These are phyloP conservation scores for Penicillium soppii DNA, from an alignment of 495 filamentous ascomycete species.

Conservation along the genomic window DNA sequence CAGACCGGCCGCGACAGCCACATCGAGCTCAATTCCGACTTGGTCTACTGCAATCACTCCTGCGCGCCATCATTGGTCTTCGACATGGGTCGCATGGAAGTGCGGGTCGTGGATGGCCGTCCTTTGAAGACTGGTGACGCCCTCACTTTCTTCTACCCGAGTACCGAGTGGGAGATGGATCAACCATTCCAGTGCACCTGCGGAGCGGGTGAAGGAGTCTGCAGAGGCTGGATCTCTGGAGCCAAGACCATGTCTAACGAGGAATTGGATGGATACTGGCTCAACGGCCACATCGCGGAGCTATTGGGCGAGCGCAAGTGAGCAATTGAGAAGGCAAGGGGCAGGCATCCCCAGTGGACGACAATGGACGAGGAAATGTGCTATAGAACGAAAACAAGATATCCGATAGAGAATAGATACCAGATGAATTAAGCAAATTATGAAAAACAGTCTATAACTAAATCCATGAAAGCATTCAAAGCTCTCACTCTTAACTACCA, in stretches of 20 bases:
- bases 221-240: slow-evolving; percentile 35
- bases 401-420: slow-evolving; percentile 7
- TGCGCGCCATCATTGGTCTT: slow-evolving; percentile 70
- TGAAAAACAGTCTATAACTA: not conserved
- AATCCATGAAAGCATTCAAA: not conserved
- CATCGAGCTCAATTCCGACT: slow-evolving; percentile 71
- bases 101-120: slow-evolving; percentile 57
- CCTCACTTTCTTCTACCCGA: slow-evolving; percentile 78
- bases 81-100: slow-evolving; percentile 62
- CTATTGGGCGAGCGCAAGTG: slow-evolving; percentile 24
- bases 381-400: slow-evolving; percentile 1
- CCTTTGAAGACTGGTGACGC: slow-evolving; percentile 58
- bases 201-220: slow-evolving; percentile 33
- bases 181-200: slow-evolving; percentile 71
- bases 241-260: slow-evolving; percentile 30
- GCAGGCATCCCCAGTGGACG: not conserved
- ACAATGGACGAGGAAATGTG: not conserved
- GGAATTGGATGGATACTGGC: slow-evolving; percentile 35
- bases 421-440: not conserved
- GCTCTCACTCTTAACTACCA: slow-evolving; percentile 4
- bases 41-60: slow-evolving; percentile 75
- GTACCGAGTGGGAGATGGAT: slow-evolving; percentile 73
- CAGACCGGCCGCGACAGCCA: slow-evolving; percentile 61
- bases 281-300: slow-evolving; percentile 37
- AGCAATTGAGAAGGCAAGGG: not conserved